phyloP scores from a whole-genome alignment of 306 rosid genomes.

The Vachellia collinsii region DNA sequence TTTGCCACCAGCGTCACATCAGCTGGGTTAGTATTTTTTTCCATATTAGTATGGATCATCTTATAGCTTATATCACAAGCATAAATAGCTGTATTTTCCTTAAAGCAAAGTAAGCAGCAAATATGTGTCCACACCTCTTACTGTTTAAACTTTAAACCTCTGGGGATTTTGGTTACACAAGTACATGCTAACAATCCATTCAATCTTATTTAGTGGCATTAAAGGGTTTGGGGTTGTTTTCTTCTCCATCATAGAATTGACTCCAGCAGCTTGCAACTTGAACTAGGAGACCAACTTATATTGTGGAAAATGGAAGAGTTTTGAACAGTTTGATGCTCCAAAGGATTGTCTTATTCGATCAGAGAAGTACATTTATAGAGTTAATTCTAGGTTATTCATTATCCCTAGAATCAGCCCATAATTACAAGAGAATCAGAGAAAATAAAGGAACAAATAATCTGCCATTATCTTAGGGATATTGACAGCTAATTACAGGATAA shows the following conservation, averaged over 20 bases:
- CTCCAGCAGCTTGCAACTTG: not conserved
- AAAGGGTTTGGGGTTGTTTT: slow-evolving; percentile 1
- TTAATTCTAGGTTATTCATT: too few species aligned
- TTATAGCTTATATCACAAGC: slow-evolving; percentile 11
- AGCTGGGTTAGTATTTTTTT: slow-evolving; percentile 63
- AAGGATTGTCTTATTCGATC: too few species aligned
- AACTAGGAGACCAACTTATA: not conserved
- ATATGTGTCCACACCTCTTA: slow-evolving; percentile 19
- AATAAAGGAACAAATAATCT: too few species aligned
- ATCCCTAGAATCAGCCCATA: too few species aligned
- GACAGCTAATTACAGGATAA: too few species aligned
- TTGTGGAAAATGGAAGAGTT: not conserved
- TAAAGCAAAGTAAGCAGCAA: slow-evolving; percentile 9
- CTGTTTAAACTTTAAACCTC: slow-evolving; percentile 23
- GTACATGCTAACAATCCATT: not conserved
- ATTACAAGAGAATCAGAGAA: too few species aligned
- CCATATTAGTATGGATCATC: slow-evolving; percentile 19
- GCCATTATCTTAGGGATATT: too few species aligned
- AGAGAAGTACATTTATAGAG: too few species aligned
- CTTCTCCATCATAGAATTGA: not conserved
- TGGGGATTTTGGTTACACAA: not conserved
- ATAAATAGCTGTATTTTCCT: slow-evolving; percentile 14
- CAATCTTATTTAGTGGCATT: not conserved
- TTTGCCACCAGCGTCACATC: slow-evolving; percentile 58
- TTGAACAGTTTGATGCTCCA: too few species aligned